These are phyloP conservation scores for Globisporangium cystogenes DNA, from an alignment of 352 stramenopile genomes.

Conservation along the genomic window DNA sequence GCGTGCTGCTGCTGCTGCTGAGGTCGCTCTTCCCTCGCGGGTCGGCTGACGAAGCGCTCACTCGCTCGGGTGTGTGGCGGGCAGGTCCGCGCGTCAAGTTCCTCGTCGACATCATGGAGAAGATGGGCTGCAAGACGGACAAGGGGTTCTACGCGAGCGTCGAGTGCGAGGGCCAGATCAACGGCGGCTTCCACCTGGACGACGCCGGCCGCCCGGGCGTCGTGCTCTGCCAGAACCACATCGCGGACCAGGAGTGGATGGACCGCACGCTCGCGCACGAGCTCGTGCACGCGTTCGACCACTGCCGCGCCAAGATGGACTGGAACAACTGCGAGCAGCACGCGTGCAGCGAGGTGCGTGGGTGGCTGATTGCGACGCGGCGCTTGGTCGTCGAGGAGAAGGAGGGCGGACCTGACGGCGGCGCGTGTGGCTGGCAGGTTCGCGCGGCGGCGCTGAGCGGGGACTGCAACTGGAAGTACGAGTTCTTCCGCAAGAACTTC, in stretches of 20 bases:
- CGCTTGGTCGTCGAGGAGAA: no score
- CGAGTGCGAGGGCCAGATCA: constrained; percentile 81
- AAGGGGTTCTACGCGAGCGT: constrained; percentile 73
- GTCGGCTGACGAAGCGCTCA: constrained; percentile 1
- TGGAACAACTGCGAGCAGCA: constrained; percentile 92
- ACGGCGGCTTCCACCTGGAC: constrained; percentile 81
- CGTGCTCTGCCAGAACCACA: constrained; percentile 89
- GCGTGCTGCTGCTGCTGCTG: constrained; percentile 6
- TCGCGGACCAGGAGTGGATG: constrained; percentile 89
- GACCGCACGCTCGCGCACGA: constrained; percentile 91
- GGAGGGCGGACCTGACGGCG: constrained; percentile 8
- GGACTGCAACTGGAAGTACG: constrained; percentile 90
- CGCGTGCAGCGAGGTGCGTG: constrained; percentile 86
- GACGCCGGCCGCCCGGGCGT: constrained; percentile 69
- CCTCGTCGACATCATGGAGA: constrained; percentile 79
- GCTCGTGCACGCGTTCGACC: constrained; percentile 92
- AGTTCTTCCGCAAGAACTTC: constrained; percentile 91
- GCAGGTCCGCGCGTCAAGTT: constrained; percentile 76
- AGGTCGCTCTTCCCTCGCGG: background rate
- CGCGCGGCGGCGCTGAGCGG: constrained; percentile 76
- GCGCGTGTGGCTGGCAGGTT: constrained; percentile 21
- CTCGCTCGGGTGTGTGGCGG: background rate
- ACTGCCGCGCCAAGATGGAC: constrained; percentile 91
- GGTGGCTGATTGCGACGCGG: background rate
- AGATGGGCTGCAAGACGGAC: constrained; percentile 79